A percentile compares a stretch with the other conserved stretches of the same genome.
Evolutionary conservation across 768 basidiomycete species (phyloP).

Genomic region (Phaeolepiota aurea): DNA sequence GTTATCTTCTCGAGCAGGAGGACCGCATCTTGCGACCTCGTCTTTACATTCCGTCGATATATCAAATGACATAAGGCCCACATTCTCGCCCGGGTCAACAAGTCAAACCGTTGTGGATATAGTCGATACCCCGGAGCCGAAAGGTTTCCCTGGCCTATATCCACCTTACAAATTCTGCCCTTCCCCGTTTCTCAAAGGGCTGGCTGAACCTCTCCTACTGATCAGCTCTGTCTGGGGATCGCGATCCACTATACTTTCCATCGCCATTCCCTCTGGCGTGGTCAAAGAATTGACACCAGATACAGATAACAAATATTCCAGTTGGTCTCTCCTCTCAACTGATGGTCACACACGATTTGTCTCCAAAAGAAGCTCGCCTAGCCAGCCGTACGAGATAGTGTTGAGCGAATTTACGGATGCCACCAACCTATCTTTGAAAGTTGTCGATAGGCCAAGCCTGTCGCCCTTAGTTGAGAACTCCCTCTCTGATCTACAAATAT

Average conservation of each 20-base stretch:
- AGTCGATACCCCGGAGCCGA: slow-evolving; percentile 8
- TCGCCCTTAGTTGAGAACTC: slow-evolving; percentile 32
- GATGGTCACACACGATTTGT: slow-evolving; percentile 34
- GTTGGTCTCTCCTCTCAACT: slow-evolving; percentile 47
- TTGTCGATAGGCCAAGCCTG: slow-evolving; percentile 35
- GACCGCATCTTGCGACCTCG: slow-evolving; percentile 51
- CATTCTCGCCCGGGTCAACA: not conserved
- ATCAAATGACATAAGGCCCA: slow-evolving; percentile 3
- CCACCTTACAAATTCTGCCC: slow-evolving; percentile 36
- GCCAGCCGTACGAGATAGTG: slow-evolving; percentile 38
- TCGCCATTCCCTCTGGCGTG: slow-evolving; percentile 30
- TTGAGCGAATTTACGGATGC: slow-evolving; percentile 28
- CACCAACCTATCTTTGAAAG: slow-evolving; percentile 21
- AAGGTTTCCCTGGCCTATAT: slow-evolving; percentile 59
- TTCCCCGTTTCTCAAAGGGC: slow-evolving; percentile 18
- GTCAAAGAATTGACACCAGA: slow-evolving; percentile 37
- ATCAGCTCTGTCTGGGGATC: slow-evolving; percentile 48
- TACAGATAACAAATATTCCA: slow-evolving; percentile 24
- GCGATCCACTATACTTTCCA: slow-evolving; percentile 37
- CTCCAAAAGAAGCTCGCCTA: slow-evolving; percentile 41
- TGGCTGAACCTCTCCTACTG: slow-evolving; percentile 20
- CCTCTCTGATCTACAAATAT: slow-evolving; percentile 29
- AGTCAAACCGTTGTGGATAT: not conserved
- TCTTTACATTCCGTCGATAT: slow-evolving; percentile 39
- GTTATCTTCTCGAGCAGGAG: slow-evolving; percentile 46